Conservation (phyloP, 495 filamentous ascomycete genomes). For the Penicillium antarcticum region DNA sequence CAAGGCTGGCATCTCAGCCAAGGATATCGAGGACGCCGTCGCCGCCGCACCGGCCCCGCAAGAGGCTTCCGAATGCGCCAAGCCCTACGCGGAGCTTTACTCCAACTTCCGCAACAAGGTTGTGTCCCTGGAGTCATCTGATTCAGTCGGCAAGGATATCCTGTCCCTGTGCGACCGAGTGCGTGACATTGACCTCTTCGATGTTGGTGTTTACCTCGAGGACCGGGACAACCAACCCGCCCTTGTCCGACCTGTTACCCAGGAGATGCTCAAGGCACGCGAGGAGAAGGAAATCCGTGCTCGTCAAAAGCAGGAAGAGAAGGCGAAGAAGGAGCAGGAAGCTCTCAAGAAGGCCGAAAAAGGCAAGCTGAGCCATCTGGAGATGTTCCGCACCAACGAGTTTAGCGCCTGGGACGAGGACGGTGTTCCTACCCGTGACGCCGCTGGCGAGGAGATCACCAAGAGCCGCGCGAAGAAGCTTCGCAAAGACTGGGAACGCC, state of each 20-base stretch:
- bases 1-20: constrained; percentile 28
- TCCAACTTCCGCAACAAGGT: constrained; percentile 41
- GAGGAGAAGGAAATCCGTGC: constrained; percentile 59
- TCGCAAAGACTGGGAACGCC: constrained; percentile 86
- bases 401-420: constrained; percentile 83
- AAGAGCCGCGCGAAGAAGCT: constrained; percentile 83
- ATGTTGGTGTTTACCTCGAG: constrained; percentile 82
- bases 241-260: constrained; percentile 77
- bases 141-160: constrained; percentile 53
- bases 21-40: constrained; percentile 33
- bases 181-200: constrained; percentile 73
- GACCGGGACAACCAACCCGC: constrained; percentile 73
- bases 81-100: constrained; percentile 37
- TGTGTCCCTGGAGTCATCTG: constrained; percentile 41
- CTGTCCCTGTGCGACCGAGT: constrained; percentile 73
- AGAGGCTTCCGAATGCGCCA: constrained; percentile 25
- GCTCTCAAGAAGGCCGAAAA: constrained; percentile 61
- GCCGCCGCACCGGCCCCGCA: constrained; percentile 17
- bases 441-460: constrained; percentile 72
- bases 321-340: constrained; percentile 52
- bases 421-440: constrained; percentile 75
- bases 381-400: constrained; percentile 73
- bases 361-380: constrained; percentile 63
- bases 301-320: constrained; percentile 57
- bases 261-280: constrained; percentile 66